Percentiles rank a stretch among this genome's conserved stretches.
phyloP scores from a whole-genome alignment of 2,329 filamentous ascomycete genomes.

The Hypoxylon sp. region DNA sequence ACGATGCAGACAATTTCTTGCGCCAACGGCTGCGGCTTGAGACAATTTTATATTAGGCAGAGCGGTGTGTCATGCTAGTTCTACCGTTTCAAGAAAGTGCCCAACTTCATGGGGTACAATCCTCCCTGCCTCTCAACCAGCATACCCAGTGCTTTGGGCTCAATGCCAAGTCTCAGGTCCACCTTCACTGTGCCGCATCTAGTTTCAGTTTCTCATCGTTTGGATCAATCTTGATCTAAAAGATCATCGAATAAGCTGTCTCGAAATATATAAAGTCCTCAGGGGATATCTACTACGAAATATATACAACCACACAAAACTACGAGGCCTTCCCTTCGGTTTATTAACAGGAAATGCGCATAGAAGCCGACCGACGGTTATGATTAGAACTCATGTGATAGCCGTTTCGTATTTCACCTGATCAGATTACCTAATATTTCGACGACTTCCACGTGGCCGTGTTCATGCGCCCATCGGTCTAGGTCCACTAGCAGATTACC shows the following conservation, averaged over 20 bases:
- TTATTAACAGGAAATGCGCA: too few relatives aligned
- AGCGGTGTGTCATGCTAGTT: constrained; percentile 33
- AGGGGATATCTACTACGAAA: not conserved
- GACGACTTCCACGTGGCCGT: too few relatives aligned
- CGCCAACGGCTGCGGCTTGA: constrained; percentile 25
- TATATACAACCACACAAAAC: not conserved
- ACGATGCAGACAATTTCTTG: constrained; percentile 18
- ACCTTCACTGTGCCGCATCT: not conserved
- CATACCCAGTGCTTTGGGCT: constrained; percentile 20
- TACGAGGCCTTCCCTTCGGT: not conserved
- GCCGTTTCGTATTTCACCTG: too few relatives aligned
- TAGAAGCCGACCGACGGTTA: too few relatives aligned
- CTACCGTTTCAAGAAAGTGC: constrained; percentile 33
- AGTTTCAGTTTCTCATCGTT: not conserved
- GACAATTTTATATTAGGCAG: constrained; percentile 38
- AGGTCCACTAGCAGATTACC: not conserved
- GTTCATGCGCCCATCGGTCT: not conserved
- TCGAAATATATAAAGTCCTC: not conserved
- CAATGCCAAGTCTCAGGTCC: constrained; percentile 28
- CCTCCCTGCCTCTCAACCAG: constrained; percentile 3
- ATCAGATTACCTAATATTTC: too few relatives aligned
- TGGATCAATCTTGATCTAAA: constrained; percentile 1
- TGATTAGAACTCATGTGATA: too few relatives aligned
- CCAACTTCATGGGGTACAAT: constrained; percentile 32
- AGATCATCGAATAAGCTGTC: constrained; percentile 1